Evolutionary conservation across 208 protist genomes (phyloP).

Genomic region (Leishmania guyanensis): DNA sequence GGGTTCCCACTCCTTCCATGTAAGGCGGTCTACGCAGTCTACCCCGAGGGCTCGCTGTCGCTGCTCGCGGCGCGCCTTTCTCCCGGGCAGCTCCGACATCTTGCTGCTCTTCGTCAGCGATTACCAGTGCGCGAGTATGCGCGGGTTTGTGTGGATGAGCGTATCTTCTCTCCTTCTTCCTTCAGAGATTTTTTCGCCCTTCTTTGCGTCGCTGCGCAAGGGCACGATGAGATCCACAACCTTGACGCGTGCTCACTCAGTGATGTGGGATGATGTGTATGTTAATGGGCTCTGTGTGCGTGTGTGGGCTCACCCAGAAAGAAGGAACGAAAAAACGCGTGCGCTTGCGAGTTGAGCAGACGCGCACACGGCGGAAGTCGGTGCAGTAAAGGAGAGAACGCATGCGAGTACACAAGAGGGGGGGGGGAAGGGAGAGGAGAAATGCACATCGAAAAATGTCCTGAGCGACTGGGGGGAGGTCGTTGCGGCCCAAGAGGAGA

Average conservation of each 20-base stretch:
- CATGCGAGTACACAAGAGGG: background rate
- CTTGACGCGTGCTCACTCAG: background rate
- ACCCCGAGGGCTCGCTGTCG: conserved; percentile 76
- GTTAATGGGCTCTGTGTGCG: background rate
- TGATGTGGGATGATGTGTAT: background rate
- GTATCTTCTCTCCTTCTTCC: background rate
- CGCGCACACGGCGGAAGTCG: background rate
- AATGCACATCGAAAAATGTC: too few species aligned
- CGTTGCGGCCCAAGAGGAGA: background rate
- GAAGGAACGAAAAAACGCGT: background rate
- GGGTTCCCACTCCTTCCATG: conserved; percentile 88
- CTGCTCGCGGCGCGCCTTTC: conserved; percentile 48
- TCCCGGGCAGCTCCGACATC: background rate
- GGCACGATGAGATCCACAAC: background rate
- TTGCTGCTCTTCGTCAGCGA: background rate
- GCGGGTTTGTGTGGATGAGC: background rate
- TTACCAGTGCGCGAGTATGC: background rate
- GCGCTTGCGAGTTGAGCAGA: background rate
- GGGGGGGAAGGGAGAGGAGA: background rate
- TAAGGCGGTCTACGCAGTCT: conserved; percentile 79
- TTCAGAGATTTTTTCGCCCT: background rate
- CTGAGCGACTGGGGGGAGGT: background rate
- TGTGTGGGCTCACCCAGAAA: background rate
- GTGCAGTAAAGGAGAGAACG: too few species aligned
- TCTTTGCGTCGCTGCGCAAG: background rate